Percentiles rank a stretch among this genome's conserved stretches.
phyloP scores from a whole-genome alignment of 108 stramenopile genomes.

The Skeletonema marinoi region DNA sequence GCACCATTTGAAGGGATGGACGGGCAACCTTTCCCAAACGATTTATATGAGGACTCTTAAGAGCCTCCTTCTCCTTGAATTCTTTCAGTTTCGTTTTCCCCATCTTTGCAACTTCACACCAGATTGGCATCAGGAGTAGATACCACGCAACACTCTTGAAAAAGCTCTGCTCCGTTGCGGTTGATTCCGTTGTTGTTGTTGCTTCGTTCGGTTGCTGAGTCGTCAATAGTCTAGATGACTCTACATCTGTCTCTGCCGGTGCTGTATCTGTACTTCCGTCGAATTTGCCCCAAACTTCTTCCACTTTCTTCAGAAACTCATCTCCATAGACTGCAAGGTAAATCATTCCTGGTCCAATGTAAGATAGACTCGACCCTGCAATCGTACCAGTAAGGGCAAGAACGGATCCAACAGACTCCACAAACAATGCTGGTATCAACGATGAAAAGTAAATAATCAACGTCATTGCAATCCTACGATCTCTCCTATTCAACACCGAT shows the following conservation, averaged over 20 bases:
- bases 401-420: slow-evolving; percentile 58
- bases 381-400: slow-evolving; percentile 70
- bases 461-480: slow-evolving; percentile 74
- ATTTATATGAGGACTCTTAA: slow-evolving; percentile 78
- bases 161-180: background rate
- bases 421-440: slow-evolving; percentile 69
- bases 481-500: slow-evolving; percentile 67
- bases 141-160: slow-evolving; percentile 62
- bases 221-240: slow-evolving; percentile 13
- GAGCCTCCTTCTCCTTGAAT: slow-evolving; percentile 59
- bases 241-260: background rate
- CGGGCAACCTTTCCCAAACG: slow-evolving; percentile 62
- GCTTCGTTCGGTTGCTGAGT: background rate
- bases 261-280: slow-evolving; percentile 8
- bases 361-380: slow-evolving; percentile 69
- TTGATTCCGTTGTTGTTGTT: background rate
- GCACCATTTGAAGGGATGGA: background rate
- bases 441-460: slow-evolving; percentile 66
- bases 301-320: slow-evolving; percentile 63
- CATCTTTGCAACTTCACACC: slow-evolving; percentile 59
- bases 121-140: slow-evolving; percentile 67
- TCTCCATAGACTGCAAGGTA: slow-evolving; percentile 81
- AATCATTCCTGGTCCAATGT: slow-evolving; percentile 83
- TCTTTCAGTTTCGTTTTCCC: slow-evolving; percentile 54
- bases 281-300: slow-evolving; percentile 51